Conservation (phyloP, 2,329 filamentous ascomycete species). For the Colletotrichum viniferum region DNA sequence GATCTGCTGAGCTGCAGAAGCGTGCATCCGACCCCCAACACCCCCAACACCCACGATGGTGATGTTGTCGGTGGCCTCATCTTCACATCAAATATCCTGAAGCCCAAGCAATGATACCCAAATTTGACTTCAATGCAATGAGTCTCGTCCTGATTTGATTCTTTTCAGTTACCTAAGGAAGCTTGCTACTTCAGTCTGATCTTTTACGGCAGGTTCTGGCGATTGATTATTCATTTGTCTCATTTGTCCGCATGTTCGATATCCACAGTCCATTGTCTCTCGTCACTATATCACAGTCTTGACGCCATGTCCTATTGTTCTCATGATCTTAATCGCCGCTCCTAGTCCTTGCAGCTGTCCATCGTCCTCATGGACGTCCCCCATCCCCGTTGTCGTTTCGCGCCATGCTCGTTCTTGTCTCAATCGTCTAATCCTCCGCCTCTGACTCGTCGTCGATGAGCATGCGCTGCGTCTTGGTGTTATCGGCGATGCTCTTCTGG, state of each 20-base stretch:
- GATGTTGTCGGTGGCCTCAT: not conserved
- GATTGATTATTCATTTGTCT: not conserved
- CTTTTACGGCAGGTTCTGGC: not conserved
- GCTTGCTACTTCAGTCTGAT: not conserved
- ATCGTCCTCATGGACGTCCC: too few relatives aligned
- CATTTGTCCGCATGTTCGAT: not conserved
- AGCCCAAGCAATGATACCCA: not conserved
- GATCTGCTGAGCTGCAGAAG: conserved; percentile 4
- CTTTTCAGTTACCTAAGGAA: rapidly evolving
- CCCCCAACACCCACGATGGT: not conserved
- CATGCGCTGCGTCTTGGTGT: not conserved
- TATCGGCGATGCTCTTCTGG: rapidly evolving
- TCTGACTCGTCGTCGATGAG: not conserved
- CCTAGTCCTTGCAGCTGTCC: not conserved
- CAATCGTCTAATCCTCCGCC: not conserved
- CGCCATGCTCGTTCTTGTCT: not conserved
- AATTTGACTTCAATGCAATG: rapidly evolving
- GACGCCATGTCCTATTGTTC: rapidly evolving
- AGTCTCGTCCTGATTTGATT: rapidly evolving
- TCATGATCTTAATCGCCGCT: rapidly evolving
- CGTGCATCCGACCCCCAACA: not conserved
- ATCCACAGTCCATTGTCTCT: rapidly evolving
- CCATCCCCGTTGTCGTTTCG: too few relatives aligned
- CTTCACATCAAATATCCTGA: rapidly evolving
- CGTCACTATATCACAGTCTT: not conserved